phyloP scores from a whole-genome alignment of 106 monocot genomes.

The Posidonia australis region DNA sequence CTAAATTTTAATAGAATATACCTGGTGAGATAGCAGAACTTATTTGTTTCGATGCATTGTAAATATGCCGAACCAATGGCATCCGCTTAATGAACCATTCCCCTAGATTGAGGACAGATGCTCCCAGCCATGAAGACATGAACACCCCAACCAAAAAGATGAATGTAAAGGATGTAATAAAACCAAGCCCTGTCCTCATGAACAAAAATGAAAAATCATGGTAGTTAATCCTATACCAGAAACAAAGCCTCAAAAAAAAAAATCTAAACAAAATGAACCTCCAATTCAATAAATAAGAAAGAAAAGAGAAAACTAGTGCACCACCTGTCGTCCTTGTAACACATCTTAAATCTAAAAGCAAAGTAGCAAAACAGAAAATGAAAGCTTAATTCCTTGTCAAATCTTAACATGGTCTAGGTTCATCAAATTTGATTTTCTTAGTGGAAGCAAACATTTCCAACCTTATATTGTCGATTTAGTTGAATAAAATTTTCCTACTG shows the following conservation, averaged over 20 bases:
- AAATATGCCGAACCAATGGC: constrained; percentile 33
- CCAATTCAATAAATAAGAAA: background rate
- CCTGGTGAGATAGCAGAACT: constrained; percentile 32
- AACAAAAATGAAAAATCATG: background rate
- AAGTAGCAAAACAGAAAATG: too few relatives aligned
- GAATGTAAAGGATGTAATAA: constrained; percentile 24
- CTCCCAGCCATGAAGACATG: constrained; percentile 33
- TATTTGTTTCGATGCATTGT: constrained; percentile 33
- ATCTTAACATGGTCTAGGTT: too few relatives aligned
- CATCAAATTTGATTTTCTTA: too few relatives aligned
- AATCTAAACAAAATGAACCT: too few relatives aligned
- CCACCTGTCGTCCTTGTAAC: background rate
- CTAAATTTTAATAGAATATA: background rate
- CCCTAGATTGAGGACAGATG: constrained; percentile 21
- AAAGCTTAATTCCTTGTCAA: too few relatives aligned
- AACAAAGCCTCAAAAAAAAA: too few relatives aligned
- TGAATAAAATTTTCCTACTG: too few relatives aligned
- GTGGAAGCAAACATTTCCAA: too few relatives aligned
- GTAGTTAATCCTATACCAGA: background rate
- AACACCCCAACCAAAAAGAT: constrained; percentile 32
- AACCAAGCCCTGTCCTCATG: constrained; percentile 22
- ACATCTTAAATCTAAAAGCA: too few relatives aligned
- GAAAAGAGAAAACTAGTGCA: background rate
- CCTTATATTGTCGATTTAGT: too few relatives aligned
- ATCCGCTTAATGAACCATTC: constrained; percentile 34